These are phyloP conservation scores for Lactifluus echinatus DNA, from an alignment of 768 basidiomycete genomes.

Conservation along the genomic window DNA sequence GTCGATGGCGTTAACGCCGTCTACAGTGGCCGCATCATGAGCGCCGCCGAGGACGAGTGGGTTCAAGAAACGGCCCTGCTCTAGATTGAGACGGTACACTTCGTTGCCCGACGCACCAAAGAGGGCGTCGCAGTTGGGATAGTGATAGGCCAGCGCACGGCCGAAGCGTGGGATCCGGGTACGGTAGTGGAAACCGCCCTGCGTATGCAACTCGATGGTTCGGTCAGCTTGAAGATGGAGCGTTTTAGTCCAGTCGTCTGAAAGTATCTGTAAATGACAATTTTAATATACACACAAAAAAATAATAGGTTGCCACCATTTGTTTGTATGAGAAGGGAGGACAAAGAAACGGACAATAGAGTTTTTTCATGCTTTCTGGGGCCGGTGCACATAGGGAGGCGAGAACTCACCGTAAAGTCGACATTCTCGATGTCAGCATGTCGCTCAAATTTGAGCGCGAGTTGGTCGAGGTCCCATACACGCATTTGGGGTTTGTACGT, in stretches of 20 bases:
- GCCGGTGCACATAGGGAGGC: not conserved
- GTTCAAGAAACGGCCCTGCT: constrained; percentile 87
- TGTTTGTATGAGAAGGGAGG: not conserved
- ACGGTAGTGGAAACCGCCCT: constrained; percentile 85
- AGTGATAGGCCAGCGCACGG: constrained; percentile 86
- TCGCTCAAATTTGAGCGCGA: constrained; percentile 90
- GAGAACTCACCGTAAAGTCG: constrained; percentile 88
- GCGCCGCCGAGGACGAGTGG: constrained; percentile 56
- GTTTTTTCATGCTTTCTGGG: not conserved
- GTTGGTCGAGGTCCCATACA: constrained; percentile 90
- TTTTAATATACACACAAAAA: not conserved
- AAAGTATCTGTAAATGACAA: constrained; percentile 56
- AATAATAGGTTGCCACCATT: not conserved
- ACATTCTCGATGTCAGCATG: constrained; percentile 96
- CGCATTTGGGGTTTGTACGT: constrained; percentile 97
- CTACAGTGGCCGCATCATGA: constrained; percentile 45
- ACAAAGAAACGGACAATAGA: not conserved
- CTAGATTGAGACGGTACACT: constrained; percentile 89
- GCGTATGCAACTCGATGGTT: constrained; percentile 90
- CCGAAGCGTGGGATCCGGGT: constrained; percentile 94
- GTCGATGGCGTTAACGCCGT: constrained; percentile 86
- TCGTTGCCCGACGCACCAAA: constrained; percentile 79
- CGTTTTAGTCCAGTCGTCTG: constrained; percentile 99
- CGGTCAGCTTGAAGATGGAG: constrained; percentile 93
- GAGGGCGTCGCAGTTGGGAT: constrained; percentile 86